These are phyloP conservation scores for Jasminum sambac DNA, from an alignment of 257 asterid species.

Conservation along the genomic window DNA sequence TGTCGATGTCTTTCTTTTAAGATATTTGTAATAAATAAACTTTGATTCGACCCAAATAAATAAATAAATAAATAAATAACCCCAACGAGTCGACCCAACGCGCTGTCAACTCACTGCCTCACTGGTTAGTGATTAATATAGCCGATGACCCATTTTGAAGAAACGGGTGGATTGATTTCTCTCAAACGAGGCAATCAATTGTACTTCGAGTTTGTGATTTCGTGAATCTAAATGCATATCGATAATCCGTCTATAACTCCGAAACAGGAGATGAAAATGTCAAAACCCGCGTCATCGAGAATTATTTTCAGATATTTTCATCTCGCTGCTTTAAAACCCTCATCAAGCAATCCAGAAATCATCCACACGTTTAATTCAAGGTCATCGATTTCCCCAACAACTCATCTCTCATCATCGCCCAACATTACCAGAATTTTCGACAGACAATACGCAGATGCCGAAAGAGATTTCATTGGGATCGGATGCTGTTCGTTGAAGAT, in stretches of 20 bases:
- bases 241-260: neutral
- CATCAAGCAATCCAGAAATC: slow-evolving; percentile 37
- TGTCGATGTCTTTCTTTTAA: too few species aligned
- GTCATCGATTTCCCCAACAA: slow-evolving; percentile 39
- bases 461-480: slow-evolving; percentile 39
- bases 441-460: slow-evolving; percentile 34
- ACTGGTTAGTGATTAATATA: too few species aligned
- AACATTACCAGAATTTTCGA: slow-evolving; percentile 30
- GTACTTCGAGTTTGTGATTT: slow-evolving; percentile 24
- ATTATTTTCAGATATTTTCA: slow-evolving; percentile 42
- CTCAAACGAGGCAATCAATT: neutral
- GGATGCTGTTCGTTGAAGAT: slow-evolving; percentile 54
- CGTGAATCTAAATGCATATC: slow-evolving; percentile 22
- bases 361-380: slow-evolving; percentile 38
- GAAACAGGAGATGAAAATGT: slow-evolving; percentile 39
- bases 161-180: slow-evolving; percentile 3
- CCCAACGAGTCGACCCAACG: too few species aligned
- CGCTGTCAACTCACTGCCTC: too few species aligned
- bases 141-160: neutral
- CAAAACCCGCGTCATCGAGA: slow-evolving; percentile 64
- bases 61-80: too few species aligned
- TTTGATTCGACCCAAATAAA: too few species aligned
- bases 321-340: slow-evolving; percentile 53
- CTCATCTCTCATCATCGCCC: slow-evolving; percentile 46
- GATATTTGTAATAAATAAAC: too few species aligned